Evolutionary conservation across 2,329 filamentous ascomycete genomes (phyloP), one percentile per base, ranked within the genome.

Genomic region (Plenodomus tracheiphilus): DNA sequence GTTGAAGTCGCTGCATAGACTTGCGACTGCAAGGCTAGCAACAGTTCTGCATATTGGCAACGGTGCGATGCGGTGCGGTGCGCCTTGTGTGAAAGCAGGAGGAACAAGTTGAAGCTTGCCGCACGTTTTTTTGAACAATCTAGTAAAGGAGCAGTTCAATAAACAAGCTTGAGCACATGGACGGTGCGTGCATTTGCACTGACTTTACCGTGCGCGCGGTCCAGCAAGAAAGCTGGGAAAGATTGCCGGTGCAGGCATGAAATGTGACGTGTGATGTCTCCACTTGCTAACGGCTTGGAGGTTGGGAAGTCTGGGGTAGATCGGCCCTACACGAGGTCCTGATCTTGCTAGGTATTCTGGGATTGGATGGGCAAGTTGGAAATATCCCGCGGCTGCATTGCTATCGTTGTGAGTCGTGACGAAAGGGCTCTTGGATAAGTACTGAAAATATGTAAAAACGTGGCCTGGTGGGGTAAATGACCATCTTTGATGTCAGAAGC

Each of bases 231-330:
- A 45, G 35, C 41, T 47, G 21, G 45, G 39, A 28, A 38, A 28
- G 30, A 9, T 22, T 19, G 34, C 22, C 37, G 28, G 28, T 15
- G 15, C 6, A 32, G 6, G 28, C 28, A 32, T 32, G 28, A 15
- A 35, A 28, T 42, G 43, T 58, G 56, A 59, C 54, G 54, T 51
- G 28, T 44, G 22, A 11, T 8, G 4, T 7, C 47, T 45, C 52
- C 44, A 53, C 47, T 51, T 25, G 38, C 54, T 53, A 62, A 53
- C 43, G 36, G 4, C 2, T 41, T 47, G 13, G 2, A 16, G 45
- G 3, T 41, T 54, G 17, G n/a, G 43, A 19, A 55, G 43, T 58
- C 58, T 36, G 56, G 58, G 56, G 56, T 55, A 61, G 37, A 52
- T 50, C 43, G 47, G 34, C 45, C 19, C 42, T 40, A 41, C 43